Conservation (phyloP, 352 stramenopile genomes). For the Pythium sukuiense region DNA sequence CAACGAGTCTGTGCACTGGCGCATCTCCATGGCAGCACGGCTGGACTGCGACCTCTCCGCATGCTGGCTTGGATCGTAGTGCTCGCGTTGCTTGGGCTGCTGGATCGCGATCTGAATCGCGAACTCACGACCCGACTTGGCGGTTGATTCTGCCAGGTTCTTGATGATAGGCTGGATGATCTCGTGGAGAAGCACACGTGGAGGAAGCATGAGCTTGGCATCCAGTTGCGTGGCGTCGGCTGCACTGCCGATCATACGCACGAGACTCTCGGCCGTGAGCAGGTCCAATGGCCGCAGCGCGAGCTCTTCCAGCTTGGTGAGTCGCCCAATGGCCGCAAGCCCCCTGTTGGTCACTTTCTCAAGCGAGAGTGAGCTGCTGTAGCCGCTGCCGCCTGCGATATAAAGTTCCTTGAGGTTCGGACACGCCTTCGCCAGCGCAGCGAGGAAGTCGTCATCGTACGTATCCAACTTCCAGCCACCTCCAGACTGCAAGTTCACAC, state of each 20-base stretch:
- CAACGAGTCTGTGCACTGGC: conserved; percentile 16
- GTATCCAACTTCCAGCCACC: conserved; percentile 12
- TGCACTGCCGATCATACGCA: background rate
- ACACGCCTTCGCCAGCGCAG: conserved; percentile 14
- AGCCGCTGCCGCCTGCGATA: conserved; percentile 19
- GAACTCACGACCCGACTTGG: background rate
- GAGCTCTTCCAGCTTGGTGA: conserved; percentile 20
- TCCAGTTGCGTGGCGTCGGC: conserved; percentile 13
- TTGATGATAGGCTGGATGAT: conserved; percentile 14
- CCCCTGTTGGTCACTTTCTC: conserved; percentile 11
- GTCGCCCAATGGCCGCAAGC: conserved; percentile 1
- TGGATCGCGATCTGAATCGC: conserved; percentile 24
- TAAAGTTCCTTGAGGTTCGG: conserved; percentile 18
- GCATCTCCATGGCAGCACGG: background rate
- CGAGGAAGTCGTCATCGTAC: conserved; percentile 25
- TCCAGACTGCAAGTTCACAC: conserved; percentile 16
- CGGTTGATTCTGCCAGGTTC: conserved; percentile 3
- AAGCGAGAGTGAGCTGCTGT: conserved; percentile 14
- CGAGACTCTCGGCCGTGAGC: conserved; percentile 10
- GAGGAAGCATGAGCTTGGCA: conserved; percentile 23
- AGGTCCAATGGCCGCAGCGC: conserved; percentile 11
- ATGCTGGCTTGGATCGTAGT: conserved; percentile 11
- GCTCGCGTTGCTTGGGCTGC: conserved; percentile 18
- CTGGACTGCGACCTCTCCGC: conserved; percentile 6
- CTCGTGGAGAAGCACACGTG: background rate